A percentile compares a stretch with the other conserved stretches of the same genome.
Evolutionary conservation across 306 rosid species (phyloP).

Genomic region (Rosa persica): DNA sequence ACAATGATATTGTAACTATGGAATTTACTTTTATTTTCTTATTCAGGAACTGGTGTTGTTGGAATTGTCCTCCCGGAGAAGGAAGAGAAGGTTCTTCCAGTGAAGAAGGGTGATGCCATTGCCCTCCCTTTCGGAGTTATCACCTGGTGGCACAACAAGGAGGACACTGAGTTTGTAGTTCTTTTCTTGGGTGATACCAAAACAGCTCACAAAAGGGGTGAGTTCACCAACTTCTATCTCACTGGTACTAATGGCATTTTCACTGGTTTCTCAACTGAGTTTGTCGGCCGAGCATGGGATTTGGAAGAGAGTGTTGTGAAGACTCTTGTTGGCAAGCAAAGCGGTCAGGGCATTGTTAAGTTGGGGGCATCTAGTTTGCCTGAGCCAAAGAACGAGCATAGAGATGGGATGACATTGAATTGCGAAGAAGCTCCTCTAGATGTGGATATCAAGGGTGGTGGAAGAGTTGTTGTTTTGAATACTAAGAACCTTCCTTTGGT

Average conservation of each 20-base stretch:
- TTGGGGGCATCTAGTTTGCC: slow-evolving; percentile 44
- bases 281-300: slow-evolving; percentile 81
- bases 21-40: not conserved
- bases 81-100: slow-evolving; percentile 71
- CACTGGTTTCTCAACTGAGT: slow-evolving; percentile 69
- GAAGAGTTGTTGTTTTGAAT: slow-evolving; percentile 77
- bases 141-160: slow-evolving; percentile 82
- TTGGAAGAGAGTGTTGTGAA: slow-evolving; percentile 50
- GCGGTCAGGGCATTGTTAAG: slow-evolving; percentile 57
- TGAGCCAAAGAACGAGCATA: slow-evolving; percentile 50
- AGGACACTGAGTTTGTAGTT: slow-evolving; percentile 62
- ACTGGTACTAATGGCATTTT: slow-evolving; percentile 72
- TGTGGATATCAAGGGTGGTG: slow-evolving; percentile 69
- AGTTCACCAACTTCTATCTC: slow-evolving; percentile 69
- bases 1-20: not conserved
- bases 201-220: slow-evolving; percentile 77
- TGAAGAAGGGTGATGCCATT: slow-evolving; percentile 81
- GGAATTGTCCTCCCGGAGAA: slow-evolving; percentile 71
- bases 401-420: slow-evolving; percentile 67
- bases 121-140: slow-evolving; percentile 85
- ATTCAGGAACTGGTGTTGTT: slow-evolving; percentile 56
- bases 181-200: slow-evolving; percentile 77
- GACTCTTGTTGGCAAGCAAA: slow-evolving; percentile 53
- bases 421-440: slow-evolving; percentile 79
- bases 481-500: slow-evolving; percentile 81